Evolutionary conservation across 2,329 filamentous ascomycete genomes (phyloP), one percentile per base, ranked within the genome.

Genomic region (Botrytis byssoidea): DNA sequence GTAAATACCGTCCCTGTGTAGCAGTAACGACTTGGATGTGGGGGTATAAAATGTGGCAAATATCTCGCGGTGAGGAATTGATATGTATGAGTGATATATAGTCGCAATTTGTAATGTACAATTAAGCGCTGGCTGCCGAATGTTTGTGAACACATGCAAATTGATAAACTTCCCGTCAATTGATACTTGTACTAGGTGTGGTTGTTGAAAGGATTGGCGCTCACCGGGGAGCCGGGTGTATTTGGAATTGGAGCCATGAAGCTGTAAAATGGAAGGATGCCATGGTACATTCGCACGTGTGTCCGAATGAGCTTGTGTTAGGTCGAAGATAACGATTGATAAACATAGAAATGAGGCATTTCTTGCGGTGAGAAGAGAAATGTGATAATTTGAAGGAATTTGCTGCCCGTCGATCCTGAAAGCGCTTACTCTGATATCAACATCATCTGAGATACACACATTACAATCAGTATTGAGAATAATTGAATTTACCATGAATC

Each of bases 261-360:
- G 25, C 25, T 55, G 51, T 51, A 14, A 55, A 29, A 55, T 29
- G 5, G 46, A n/a, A 40, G 25, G 16, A n/a, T 29, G 46, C 14
- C 35, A 35, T 67, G 64, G 32, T 29, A 29, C 22, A 29, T 40
- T 67, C 46, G 46, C 65, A 67, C 65, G 65, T 67, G 65, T 67
- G 46, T 12, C 16, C 65, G 32, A 25, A 55, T 40, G 46, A 67
- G 65, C 46, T 55, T 40, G 65, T 51, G 65, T 37, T 40, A 40
- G 65, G 65, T 37, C 25, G 35, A 35, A 37, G 35, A 32, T 22
- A 7, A 32, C 18, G 44, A 66, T 48, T 48, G n/a, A 66, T 48
- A 48, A 66, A 44, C 64, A 20, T 18, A 29, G 60, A 20, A 44
- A 44, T 44, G 61, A 44, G 61, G 20, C 40, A 22, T 29, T 29